Percentiles rank a stretch among this genome's conserved stretches.
These are phyloP conservation scores for Acanthamoeba rhysodes DNA, from an alignment of 208 protist genomes.

Conservation along the genomic window DNA sequence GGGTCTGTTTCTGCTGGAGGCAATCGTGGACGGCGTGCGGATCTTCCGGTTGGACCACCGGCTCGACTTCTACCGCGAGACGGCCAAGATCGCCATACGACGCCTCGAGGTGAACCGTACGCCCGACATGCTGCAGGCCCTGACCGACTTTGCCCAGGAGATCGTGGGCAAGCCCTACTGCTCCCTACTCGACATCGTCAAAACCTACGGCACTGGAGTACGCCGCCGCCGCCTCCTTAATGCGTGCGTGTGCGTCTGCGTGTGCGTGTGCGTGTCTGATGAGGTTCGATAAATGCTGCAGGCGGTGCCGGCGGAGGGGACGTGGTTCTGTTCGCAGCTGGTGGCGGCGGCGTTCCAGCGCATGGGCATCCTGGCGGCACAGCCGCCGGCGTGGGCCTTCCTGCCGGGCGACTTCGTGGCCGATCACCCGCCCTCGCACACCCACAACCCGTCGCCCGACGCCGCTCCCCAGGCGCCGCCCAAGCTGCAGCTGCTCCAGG, in stretches of 20 bases:
- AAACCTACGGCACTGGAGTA: slow-evolving; percentile 22
- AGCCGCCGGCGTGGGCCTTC: background rate
- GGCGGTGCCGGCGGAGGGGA: slow-evolving; percentile 2
- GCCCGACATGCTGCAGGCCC: background rate
- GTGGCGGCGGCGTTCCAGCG: slow-evolving; percentile 4
- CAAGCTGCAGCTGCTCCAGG: slow-evolving; percentile 1
- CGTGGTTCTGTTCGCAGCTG: slow-evolving; percentile 25
- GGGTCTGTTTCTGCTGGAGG: slow-evolving; percentile 21
- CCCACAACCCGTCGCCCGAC: background rate
- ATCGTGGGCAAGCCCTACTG: slow-evolving; percentile 18
- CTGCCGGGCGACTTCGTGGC: slow-evolving; percentile 17
- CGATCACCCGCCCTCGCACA: background rate
- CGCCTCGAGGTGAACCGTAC: slow-evolving; percentile 14
- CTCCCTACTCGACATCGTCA: slow-evolving; percentile 3
- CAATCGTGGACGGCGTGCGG: background rate
- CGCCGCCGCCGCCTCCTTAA: background rate
- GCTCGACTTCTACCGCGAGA: slow-evolving; percentile 20
- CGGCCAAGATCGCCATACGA: slow-evolving; percentile 41
- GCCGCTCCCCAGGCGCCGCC: background rate
- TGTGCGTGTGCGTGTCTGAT: no score
- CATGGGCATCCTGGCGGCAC: background rate
- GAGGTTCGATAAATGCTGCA: background rate
- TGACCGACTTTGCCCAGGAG: slow-evolving; percentile 9
- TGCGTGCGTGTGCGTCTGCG: no score
- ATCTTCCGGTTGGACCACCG: background rate